phyloP scores from a whole-genome alignment of 129 eudicot species.

The Saussurea involucrata region DNA sequence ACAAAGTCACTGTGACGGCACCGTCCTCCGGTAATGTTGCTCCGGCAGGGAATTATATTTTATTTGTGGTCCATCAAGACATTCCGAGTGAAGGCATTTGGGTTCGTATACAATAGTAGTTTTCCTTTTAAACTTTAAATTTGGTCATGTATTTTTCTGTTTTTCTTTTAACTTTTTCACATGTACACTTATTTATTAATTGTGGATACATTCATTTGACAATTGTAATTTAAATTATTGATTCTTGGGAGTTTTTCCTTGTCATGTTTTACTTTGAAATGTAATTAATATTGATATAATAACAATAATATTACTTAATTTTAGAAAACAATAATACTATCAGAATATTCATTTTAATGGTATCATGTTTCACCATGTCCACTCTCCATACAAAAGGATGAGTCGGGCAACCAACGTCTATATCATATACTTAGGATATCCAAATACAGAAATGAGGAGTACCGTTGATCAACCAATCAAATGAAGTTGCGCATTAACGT shows the following conservation, averaged over 20 bases:
- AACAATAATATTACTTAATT: not conserved
- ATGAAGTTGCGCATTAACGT: too few relatives aligned
- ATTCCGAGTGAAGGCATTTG: constrained; percentile 82
- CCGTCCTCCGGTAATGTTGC: constrained; percentile 60
- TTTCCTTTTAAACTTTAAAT: not conserved
- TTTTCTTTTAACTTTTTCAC: not conserved
- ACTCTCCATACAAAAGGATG: too few relatives aligned
- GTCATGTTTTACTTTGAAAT: not conserved
- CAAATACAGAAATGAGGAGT: too few relatives aligned
- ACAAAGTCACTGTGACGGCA: constrained; percentile 35
- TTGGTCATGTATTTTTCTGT: too few relatives aligned
- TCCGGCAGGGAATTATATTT: constrained; percentile 59
- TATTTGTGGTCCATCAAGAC: constrained; percentile 65
- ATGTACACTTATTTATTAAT: constrained; percentile 13
- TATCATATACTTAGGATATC: too few relatives aligned
- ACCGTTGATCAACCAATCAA: too few relatives aligned
- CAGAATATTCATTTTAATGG: too few relatives aligned
- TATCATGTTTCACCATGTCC: too few relatives aligned
- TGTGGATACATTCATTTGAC: constrained; percentile 8
- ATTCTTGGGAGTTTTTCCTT: not conserved
- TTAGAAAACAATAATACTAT: not conserved
- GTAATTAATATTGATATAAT: not conserved
- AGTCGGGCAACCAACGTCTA: too few relatives aligned
- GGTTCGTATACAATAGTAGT: constrained; percentile 37
- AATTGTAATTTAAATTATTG: not conserved